phyloP scores from a whole-genome alignment of 2,329 filamentous ascomycete species.

The Orbilia brochopaga region DNA sequence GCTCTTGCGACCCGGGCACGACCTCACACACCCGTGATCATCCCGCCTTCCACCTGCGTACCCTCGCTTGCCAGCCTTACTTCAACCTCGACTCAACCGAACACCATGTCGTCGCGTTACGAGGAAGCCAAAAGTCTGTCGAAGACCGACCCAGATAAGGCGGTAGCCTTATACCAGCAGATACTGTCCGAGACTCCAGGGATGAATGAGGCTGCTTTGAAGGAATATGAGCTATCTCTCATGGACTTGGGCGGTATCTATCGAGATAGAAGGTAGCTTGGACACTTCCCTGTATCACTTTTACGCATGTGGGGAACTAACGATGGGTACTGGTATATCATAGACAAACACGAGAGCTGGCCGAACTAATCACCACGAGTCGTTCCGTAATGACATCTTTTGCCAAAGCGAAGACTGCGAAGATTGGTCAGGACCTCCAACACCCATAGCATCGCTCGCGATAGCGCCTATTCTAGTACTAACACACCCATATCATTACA shows the following conservation, averaged over 20 bases:
- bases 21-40: constrained; percentile 27
- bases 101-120: constrained; percentile 67
- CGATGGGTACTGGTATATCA: constrained; percentile 16
- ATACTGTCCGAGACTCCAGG: constrained; percentile 85
- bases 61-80: too few species aligned
- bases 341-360: constrained; percentile 75
- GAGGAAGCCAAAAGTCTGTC: constrained; percentile 85
- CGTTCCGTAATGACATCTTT: constrained; percentile 91
- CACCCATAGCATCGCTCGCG: neutral
- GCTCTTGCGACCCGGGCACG: constrained; percentile 16
- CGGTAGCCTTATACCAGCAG: constrained; percentile 85
- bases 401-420: constrained; percentile 98
- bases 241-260: constrained; percentile 91
- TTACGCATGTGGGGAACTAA: neutral
- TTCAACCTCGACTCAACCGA: constrained; percentile 56
- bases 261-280: constrained; percentile 78
- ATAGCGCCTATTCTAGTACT: neutral
- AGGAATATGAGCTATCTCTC: constrained; percentile 89
- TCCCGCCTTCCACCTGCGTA: constrained; percentile 5
- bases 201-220: constrained; percentile 81
- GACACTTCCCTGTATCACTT: neutral
- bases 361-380: constrained; percentile 87
- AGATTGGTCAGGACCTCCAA: constrained; percentile 73
- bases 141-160: constrained; percentile 80
- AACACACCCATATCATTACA: constrained; percentile 58